Base-by-base conservation (phyloP, 2,329 filamentous ascomycete genomes). In the Ceratocystis eucalypticola region DNA sequence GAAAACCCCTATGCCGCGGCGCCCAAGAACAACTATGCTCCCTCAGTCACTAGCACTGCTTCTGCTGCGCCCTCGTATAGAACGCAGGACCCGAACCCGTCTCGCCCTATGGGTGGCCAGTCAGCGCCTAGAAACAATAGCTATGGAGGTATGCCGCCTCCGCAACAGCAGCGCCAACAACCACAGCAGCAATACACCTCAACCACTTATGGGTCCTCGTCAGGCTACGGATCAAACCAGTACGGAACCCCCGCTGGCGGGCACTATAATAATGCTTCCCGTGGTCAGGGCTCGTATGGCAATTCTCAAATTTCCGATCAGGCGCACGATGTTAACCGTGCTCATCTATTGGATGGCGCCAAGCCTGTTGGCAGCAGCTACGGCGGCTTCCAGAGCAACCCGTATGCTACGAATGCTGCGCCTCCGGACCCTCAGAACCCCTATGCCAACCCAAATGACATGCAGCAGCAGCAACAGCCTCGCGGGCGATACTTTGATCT, bases 401-500 rank as follows among this genome's bases (percentile, higher is more conserved):
- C 66, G 28, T 66, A 65, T 50, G 46, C 66, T 2, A 63, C 48
- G 41, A 68, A 66, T 50, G 44, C 46, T 17, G 53, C 48, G 37
- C 25, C 48, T 17, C 33, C 37, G 46, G 65, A 53, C 17, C 55
- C 66, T 5, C 53, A 64, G n/a, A 67, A 67, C 62, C 66, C 53
- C 30, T 69, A 69, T 57, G 69, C 65, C 8, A 67, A 66, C 0
- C 61, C 70, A 10, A 67, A 68, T n/a, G 67, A 48, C 46, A 37
- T 72, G 72, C 12, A 80, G 79, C 67, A 81, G 78, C 30, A 80
- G 79, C 67, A 81, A 78, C 30, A 63, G 44, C 82, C 80, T 33
- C 85, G 85, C 69, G 83, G 89, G 64, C 85, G 87, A 66, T 82
- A 88, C 68, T 84, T 89, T 61, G 84, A 96, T 74, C 77, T 96